These are phyloP conservation scores for Eragrostis tef DNA, from an alignment of 202 grass and related monocot species.

Conservation along the genomic window DNA sequence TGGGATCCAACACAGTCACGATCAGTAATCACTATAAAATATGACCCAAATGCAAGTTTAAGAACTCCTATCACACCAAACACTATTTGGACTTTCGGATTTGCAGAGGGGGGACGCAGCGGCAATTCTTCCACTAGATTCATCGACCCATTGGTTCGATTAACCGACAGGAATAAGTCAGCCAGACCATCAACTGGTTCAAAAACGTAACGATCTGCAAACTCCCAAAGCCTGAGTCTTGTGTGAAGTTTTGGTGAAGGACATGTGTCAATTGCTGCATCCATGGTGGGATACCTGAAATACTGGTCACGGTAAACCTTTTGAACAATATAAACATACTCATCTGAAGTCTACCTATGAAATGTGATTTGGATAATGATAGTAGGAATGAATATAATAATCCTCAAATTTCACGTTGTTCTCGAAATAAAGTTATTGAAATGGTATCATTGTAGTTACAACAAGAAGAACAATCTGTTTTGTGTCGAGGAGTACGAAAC, in stretches of 20 bases:
- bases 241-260: slow-evolving; percentile 64
- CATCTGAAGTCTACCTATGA: neutral
- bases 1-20: slow-evolving; percentile 80
- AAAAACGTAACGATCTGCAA: slow-evolving; percentile 77
- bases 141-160: slow-evolving; percentile 66
- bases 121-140: slow-evolving; percentile 58
- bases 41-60: slow-evolving; percentile 76
- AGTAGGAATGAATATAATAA: neutral
- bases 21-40: slow-evolving; percentile 71
- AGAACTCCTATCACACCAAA: slow-evolving; percentile 84
- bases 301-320: neutral
- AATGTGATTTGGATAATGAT: neutral
- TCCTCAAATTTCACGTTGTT: neutral
- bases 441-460: neutral
- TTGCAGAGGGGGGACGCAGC: slow-evolving; percentile 6
- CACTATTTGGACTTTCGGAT: slow-evolving; percentile 59
- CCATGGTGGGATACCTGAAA: slow-evolving; percentile 43
- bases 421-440: neutral
- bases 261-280: neutral
- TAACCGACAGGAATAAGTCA: slow-evolving; percentile 71
- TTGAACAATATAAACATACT: neutral
- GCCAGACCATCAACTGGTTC: slow-evolving; percentile 77
- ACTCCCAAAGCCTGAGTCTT: slow-evolving; percentile 79
- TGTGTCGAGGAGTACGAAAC: neutral
- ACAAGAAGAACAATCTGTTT: neutral